Evolutionary conservation across 1,284 basidiomycete genomes (phyloP), one percentile per base, ranked within the genome.

Genomic region (Blastosporella zonata): DNA sequence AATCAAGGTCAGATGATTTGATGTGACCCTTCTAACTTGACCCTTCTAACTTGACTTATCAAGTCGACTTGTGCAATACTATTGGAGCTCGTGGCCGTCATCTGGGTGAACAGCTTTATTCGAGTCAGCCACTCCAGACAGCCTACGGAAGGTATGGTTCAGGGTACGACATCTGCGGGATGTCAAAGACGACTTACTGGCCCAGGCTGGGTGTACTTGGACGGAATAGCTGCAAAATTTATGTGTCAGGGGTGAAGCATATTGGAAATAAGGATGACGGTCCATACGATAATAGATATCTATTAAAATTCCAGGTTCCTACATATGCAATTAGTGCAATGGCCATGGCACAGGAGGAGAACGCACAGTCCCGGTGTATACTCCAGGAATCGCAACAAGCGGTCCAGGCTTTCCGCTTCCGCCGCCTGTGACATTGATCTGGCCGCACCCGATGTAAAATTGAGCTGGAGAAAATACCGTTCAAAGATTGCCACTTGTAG

Each of bases 201-300:
- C 1, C 43, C 48, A 27, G 48, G 48, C 31, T 49, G 48, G 17
- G 35, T 29, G 23, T 49, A 49, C 5, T 36, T 44, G 25, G 48
- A 34, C 5, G 43, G 48, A 13, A 45, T 49, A 6, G 48, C 48
- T 49, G 22, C 5, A 8, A 35, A 41, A 27, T 10, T 22, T 2
- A n/a, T 2, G 29, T 39, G 3, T 13, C 29, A 7, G 29, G 6
- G 29, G 13, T 12, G 29, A 31, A 13, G 12, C 12, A 2, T 20
- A 3, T 33, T 43, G 17, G 6, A 15, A 27, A 10, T 12, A 15
- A 25, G 18, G 15, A 25, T 20, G 13, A 27, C 13, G 22, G 35
- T 18, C 47, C 57, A 48, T 54, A 60, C 62, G 69, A 50, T 62
- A 69, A 58, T 70, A 67, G 55, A 72, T 70, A 54, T 72, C 68